Evolutionary conservation across 2,329 filamentous ascomycete species (phyloP).

Genomic region (Cercospora canescens): DNA sequence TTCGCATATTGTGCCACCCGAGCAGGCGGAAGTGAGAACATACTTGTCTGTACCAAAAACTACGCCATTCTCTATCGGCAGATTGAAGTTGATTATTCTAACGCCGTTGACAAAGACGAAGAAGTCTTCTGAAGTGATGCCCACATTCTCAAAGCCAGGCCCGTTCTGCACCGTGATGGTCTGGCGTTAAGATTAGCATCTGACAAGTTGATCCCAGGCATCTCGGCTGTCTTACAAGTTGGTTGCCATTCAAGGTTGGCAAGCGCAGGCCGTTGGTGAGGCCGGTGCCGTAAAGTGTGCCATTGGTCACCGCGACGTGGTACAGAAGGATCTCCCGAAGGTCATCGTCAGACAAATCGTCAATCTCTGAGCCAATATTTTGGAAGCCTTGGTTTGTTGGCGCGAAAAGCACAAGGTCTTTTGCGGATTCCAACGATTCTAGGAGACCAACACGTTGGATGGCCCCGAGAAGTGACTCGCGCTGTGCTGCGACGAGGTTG

Average conservation of each 20-base stretch:
- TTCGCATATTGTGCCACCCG: not conserved
- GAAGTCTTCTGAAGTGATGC: not conserved
- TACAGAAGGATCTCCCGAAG: not conserved
- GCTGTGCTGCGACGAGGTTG: not conserved
- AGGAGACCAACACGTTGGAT: not conserved
- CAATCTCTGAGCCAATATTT: slow-evolving; percentile 1
- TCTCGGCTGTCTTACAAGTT: not conserved
- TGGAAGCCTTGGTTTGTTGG: slow-evolving; percentile 15
- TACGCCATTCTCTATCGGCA: not conserved
- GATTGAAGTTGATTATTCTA: not conserved
- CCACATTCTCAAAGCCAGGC: not conserved
- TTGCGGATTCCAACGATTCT: slow-evolving; percentile 9
- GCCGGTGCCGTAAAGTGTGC: not conserved
- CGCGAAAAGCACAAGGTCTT: slow-evolving; percentile 24
- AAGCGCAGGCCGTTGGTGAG: not conserved
- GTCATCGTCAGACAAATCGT: not conserved
- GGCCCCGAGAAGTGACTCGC: not conserved
- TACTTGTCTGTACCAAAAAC: not conserved
- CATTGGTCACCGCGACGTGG: not conserved
- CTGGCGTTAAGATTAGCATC: not conserved
- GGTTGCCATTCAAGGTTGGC: not conserved
- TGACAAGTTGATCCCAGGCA: not conserved
- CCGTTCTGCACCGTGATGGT: not conserved
- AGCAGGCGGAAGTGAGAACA: not conserved
- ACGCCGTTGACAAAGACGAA: not conserved